phyloP scores from a whole-genome alignment of 1,139 yeast species.

The Hemisphaericaspora xylofermentans region DNA sequence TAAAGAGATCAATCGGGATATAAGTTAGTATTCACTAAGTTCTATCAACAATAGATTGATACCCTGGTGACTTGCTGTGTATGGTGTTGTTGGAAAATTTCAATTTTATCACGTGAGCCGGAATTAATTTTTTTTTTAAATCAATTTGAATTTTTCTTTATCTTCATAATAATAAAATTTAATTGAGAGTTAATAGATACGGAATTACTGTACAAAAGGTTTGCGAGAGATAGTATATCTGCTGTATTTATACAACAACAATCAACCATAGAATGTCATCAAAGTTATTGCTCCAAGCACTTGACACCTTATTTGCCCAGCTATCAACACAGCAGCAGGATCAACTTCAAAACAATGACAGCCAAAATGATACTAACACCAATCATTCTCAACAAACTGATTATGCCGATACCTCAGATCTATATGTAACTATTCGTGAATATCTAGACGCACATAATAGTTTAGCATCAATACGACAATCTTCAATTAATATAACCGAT shows the following conservation, averaged over 20 bases:
- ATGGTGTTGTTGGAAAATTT: too few species aligned
- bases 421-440: constrained; percentile 19
- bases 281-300: background rate
- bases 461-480: constrained; percentile 31
- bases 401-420: constrained; percentile 9
- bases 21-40: too few species aligned
- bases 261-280: too few species aligned
- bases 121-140: background rate
- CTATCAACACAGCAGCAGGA: background rate
- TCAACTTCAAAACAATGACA: background rate
- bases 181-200: too few species aligned
- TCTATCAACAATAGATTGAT: too few species aligned
- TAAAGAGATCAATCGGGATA: too few species aligned
- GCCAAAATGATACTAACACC: background rate
- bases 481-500: constrained; percentile 42
- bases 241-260: too few species aligned
- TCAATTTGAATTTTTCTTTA: background rate
- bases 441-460: constrained; percentile 43
- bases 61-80: too few species aligned
- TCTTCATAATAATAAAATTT: too few species aligned
- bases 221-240: too few species aligned
- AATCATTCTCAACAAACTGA: background rate
- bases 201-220: too few species aligned
- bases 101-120: too few species aligned
- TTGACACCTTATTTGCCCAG: background rate